These are phyloP conservation scores for Solanum hybrid DNA, from an alignment of 305 asterid genomes.

Conservation along the genomic window DNA sequence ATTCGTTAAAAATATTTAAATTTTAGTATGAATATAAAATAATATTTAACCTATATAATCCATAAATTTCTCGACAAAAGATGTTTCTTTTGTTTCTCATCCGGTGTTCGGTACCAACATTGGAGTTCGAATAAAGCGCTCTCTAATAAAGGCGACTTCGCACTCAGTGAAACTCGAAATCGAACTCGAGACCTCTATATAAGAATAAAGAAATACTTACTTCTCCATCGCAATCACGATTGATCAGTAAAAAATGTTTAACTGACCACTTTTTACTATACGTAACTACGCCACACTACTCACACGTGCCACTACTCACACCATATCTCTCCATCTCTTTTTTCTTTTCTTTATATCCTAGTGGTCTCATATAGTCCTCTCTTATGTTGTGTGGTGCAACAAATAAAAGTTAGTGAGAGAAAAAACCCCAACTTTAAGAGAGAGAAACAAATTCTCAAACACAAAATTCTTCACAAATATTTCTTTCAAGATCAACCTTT, in stretches of 20 bases:
- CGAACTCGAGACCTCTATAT: neutral
- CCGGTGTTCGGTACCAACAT: fast-evolving
- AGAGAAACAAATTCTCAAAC: neutral
- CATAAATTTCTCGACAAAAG: no score
- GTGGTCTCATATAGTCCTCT: conserved; percentile 1
- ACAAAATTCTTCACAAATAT: neutral
- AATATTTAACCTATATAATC: no score
- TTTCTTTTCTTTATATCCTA: neutral
- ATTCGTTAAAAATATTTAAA: no score
- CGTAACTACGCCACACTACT: neutral
- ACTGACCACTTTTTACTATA: neutral
- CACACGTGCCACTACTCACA: neutral
- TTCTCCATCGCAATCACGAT: fast-evolving
- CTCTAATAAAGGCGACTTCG: neutral
- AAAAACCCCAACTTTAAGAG: conserved; percentile 9
- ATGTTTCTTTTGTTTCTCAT: no score
- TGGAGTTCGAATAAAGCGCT: neutral
- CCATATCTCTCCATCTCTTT: neutral
- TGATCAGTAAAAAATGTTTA: no score
- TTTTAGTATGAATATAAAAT: no score
- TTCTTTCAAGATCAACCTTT: neutral
- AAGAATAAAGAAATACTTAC: no score
- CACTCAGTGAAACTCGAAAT: neutral
- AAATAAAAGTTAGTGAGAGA: conserved; percentile 71
- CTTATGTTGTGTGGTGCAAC: conserved; percentile 57